A percentile compares a stretch with the other conserved stretches of the same genome.
Conservation (phyloP, 75 land plant species). For the Larix kaempferi region DNA sequence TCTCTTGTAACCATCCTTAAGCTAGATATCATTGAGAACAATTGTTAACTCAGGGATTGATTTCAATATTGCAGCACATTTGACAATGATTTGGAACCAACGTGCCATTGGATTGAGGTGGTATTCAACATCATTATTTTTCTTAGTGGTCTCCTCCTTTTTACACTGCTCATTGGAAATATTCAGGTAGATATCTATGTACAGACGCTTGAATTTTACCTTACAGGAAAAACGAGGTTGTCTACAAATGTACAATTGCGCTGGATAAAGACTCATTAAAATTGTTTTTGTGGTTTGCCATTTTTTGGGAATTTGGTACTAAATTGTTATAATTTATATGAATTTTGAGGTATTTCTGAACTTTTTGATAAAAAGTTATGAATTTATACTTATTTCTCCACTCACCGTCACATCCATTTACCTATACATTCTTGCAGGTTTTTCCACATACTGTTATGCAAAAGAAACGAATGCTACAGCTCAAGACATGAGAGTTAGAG, state of each 20-base stretch:
- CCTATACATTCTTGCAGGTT: constrained; percentile 35
- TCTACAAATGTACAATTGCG: neutral
- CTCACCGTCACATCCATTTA: neutral
- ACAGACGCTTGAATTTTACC: neutral
- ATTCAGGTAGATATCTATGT: constrained; percentile 58
- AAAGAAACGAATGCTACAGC: constrained; percentile 70
- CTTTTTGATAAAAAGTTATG: neutral
- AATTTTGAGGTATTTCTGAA: neutral
- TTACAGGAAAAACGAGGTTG: neutral
- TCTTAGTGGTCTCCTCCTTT: constrained; percentile 73
- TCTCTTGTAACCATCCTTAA: neutral
- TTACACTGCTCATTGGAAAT: constrained; percentile 89
- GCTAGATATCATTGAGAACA: neutral
- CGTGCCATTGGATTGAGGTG: constrained; percentile 75
- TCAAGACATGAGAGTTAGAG: constrained; percentile 74
- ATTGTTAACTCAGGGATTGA: neutral
- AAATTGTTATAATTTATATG: neutral
- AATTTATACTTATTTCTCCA: neutral
- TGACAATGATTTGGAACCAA: constrained; percentile 84
- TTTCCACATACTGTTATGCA: constrained; percentile 74
- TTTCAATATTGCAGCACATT: constrained; percentile 56
- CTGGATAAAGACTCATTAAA: too few relatives aligned
- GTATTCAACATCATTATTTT: constrained; percentile 71
- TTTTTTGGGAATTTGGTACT: too few relatives aligned
- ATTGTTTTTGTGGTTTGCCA: too few relatives aligned